Evolutionary conservation across 768 basidiomycete genomes (phyloP), one percentile per base, ranked within the genome.

Genomic region (Suillus hirtellus): DNA sequence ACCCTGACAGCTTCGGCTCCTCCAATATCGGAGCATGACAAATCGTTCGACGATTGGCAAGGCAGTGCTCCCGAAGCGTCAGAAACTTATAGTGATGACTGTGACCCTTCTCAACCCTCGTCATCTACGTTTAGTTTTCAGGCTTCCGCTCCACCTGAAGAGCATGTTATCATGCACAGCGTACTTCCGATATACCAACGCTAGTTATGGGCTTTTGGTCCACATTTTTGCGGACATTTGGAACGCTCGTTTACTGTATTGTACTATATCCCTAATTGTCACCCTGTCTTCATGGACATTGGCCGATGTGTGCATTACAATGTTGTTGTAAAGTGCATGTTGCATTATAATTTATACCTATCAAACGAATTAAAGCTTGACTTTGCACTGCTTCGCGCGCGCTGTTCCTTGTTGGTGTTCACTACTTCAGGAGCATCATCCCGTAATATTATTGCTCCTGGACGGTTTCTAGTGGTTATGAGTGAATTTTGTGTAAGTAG

Each of bases 1-100:
- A 66, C 67, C 40, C 65, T 80, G 37, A 67, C 77, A 21, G 82
- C 86, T n/a, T 86, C 85, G 60, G 84, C 84, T 2, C 83, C 83
- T 50, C 63, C 66, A 24, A 61, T 70, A 49, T 76, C 74, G 42
- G 65, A 66, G 24, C 70, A 64, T 54, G 68, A 71, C 46, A 65
- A 64, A 34, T 40, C 65, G 27, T 71, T 66, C 53, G 67, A 65
- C n/a, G 62, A 69, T 43, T 73, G 74, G 73, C 66, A 69, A 6
- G 53, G 52, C 4, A 40, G 52, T 50, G 66, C 67, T 38, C 60
- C 63, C 19, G 55, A 60, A 35, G 19, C 40, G 31, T 54, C 49
- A 2, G 66, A 64, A 42, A 55, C 2, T 37, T 21, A 46, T 9
- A 17, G 43, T 19, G 46, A 44, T 55, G 67, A 49, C 34, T 60